Evolutionary conservation across 73 alveolate genomes (phyloP).

Genomic region (Paramecium sexaurelia): DNA sequence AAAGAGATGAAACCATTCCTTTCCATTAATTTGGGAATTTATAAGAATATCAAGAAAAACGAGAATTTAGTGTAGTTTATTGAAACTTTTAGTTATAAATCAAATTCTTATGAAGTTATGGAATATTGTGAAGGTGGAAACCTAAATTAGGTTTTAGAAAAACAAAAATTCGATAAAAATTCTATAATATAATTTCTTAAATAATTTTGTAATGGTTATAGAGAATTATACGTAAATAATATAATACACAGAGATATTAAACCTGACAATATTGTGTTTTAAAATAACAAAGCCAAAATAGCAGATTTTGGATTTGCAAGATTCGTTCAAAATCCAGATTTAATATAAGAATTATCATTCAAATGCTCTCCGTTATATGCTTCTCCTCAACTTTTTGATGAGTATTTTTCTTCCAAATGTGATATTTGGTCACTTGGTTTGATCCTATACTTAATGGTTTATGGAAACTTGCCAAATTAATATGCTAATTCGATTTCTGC

Average conservation of each 20-base stretch:
- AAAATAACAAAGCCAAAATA: slow-evolving; percentile 68
- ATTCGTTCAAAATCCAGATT: neutral
- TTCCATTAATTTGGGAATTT: neutral
- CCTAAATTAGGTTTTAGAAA: neutral
- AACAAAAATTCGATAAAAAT: neutral
- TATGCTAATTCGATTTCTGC: neutral
- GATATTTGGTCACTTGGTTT: slow-evolving; percentile 42
- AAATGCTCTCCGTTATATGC: slow-evolving; percentile 74
- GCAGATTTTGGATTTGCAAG: slow-evolving; percentile 70
- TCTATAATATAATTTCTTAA: neutral
- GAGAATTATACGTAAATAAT: slow-evolving; percentile 18
- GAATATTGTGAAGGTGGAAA: neutral
- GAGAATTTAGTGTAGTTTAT: neutral
- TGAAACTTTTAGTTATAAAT: neutral
- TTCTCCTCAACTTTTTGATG: slow-evolving; percentile 84
- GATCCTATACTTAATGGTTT: neutral
- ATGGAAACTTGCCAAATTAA: slow-evolving; percentile 40
- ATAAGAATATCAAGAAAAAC: neutral
- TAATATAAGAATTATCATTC: neutral
- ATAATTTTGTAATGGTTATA: neutral
- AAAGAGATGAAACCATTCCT: neutral
- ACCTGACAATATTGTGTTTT: slow-evolving; percentile 72
- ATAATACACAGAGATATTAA: slow-evolving; percentile 75
- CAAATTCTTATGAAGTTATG: neutral
- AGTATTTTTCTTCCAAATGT: slow-evolving; percentile 66